phyloP scores from a whole-genome alignment of 169 alveolate species.

The Plasmodium vinckei region DNA sequence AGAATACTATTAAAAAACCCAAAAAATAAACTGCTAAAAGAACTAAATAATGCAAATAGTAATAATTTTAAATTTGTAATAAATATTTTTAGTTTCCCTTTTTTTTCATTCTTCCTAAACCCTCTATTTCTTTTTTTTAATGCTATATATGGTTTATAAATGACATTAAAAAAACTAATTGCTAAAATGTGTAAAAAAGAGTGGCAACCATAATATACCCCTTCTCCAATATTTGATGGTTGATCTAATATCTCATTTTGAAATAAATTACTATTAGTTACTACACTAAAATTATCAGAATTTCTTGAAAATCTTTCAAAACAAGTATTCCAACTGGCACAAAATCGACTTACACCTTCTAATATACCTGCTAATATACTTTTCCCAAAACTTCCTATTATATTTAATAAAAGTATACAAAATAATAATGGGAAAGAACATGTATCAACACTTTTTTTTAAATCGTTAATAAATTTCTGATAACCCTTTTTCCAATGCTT shows the following conservation, averaged over 20 bases:
- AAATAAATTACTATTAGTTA: constrained; percentile 76
- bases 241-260: constrained; percentile 80
- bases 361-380: constrained; percentile 66
- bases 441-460: constrained; percentile 67
- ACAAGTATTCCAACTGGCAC: constrained; percentile 76
- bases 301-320: constrained; percentile 77
- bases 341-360: constrained; percentile 71
- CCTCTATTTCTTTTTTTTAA: constrained; percentile 76
- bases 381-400: constrained; percentile 52
- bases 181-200: constrained; percentile 79
- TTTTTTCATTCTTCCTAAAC: constrained; percentile 73
- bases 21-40: constrained; percentile 77
- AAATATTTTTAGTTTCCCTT: constrained; percentile 27
- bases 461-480: constrained; percentile 48
- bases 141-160: constrained; percentile 77
- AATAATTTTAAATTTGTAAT: constrained; percentile 33
- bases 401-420: constrained; percentile 62
- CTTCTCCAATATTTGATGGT: constrained; percentile 85
- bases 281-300: constrained; percentile 70
- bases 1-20: constrained; percentile 79
- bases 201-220: constrained; percentile 80
- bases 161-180: constrained; percentile 76
- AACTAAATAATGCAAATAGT: constrained; percentile 74
- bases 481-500: constrained; percentile 85
- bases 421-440: constrained; percentile 74